Evolutionary conservation across 805 yeast genomes (phyloP), one percentile per base, ranked within the genome.

Genomic region (Monosporozyma yasuniensis): DNA sequence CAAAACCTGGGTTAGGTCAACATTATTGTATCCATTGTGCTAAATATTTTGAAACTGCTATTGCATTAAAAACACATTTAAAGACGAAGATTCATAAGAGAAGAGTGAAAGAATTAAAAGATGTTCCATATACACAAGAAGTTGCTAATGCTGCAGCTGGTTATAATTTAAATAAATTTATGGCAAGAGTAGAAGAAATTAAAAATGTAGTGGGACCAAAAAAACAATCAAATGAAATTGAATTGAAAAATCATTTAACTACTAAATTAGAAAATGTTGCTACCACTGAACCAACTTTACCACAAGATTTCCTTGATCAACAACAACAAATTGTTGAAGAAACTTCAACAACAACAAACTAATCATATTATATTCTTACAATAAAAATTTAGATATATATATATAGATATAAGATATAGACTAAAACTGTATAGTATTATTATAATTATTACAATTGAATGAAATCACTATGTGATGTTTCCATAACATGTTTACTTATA

Each of bases 71-170:
- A 52, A 74, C 82, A 12, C 99, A 93, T 70, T 69, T 76, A 54
- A 79, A 80, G 58, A 75, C 84, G 3, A 90, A 89, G 61, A 76
- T 81, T 7, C 99, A 93, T 69, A 90, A 85, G 66, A 79, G 98
- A 67, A 75, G 96, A 63, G 84, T 86, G 23, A 86, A 82, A 65
- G 84, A 80, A 39, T 72, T 93, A 58, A 79, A 77, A 50, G 80
- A 74, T 46, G 84, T 83, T 48, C 97, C 97, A 8, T 91, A 91
- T 64, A 81, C 96, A 4, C 83, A 80, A 49, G 79, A 84, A 53
- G 98, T 91, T 62, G 83, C 95, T 38, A 89, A 88, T 60, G 96
- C 96, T 30, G 97, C 96, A 1, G 78, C 84, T 0, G 98, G 98
- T 3, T 71, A 76, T 16, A 83, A 87, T 63, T 71, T 91, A 60